Evolutionary conservation across 2,329 filamentous ascomycete genomes (phyloP), one percentile per base, ranked within the genome.

Genomic region (Aspergillus sp.): DNA sequence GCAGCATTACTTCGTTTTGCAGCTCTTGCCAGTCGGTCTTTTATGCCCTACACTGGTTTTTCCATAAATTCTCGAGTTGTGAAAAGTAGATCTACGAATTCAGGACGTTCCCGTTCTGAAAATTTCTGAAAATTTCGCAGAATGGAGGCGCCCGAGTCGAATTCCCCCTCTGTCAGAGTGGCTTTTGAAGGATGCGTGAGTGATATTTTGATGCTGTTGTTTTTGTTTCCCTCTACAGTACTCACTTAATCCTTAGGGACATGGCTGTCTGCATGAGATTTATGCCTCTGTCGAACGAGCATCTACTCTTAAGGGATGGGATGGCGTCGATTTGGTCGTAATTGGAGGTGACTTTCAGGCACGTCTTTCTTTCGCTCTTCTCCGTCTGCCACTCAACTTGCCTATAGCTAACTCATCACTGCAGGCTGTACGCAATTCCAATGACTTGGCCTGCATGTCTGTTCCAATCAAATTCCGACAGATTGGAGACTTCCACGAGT

Each of bases 281-380:
- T 98, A 97, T 67, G 81, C 85, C 1, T 85, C 88, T 1, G 81
- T 95, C 22, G 74, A 79, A 37, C 76, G 80, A 53, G 78, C 88
- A 7, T 88, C 85, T 66, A 74, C 81, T 54, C 74, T 78, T 41
- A 86, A 86, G 58, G 79, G 79, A 20, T 96, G 91, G 90, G 76
- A 86, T 55, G 81, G 79, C 30, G 82, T 97, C 25, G 93, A 98
- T 66, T 71, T 96, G 9, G 73, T 98, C 56, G 94, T 98, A 61
- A 95, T 98, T 59, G 89, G 91, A 48, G 93, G 93, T 23, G 93
- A 98, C 65, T 98, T 98, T 56, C 89, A 96, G 75, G 86, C 86
- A 71, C 30, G 64, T 53, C 9, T 23, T 13, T 41, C 23, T 27
- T 6, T 7, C 25, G 25, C 25, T 30, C 9, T 30, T 30, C 12